Base-by-base conservation (phyloP, 1,139 yeast genomes). In the Meyerozyma athensensis region DNA sequence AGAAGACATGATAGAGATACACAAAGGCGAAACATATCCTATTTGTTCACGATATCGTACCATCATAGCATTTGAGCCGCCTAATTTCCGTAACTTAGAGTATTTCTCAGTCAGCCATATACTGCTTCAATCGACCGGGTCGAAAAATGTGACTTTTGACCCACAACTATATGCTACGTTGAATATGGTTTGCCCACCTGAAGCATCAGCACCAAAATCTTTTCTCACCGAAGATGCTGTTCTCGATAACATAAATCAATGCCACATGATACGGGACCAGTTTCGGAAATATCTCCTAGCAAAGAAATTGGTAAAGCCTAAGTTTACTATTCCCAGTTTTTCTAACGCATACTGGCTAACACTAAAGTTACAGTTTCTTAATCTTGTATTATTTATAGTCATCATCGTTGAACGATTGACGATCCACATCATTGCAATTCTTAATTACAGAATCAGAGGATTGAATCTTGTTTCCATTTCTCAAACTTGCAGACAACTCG, bases 51-150 rank as follows among this genome's bases (percentile, higher is more conserved):
- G 30, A 12, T 30, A 36, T 22, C 53, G 61, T 34, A 68, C 68
- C 20, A 53, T 86, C 1, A 65, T 90, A 2, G 49, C 74, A 13
- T 90, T 80, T 56, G 76, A 77, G 23, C 86, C 95, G 1, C 97
- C 97, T 0, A 74, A 77, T 36, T 79, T 85, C 19, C 68, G 69
- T 32, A 74, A 77, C 43, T 73, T 92, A 70, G 96, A 90, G 50
- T 87, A 85, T 56, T 84, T 80, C 48, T 81, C 97, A 0, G 60
- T 85, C 4, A 65, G 72, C 18, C 96, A 97, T 0, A 84, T 83
- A 30, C 68, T 77, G 23, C 70, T 83, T 36, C 89, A 83, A 44
- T 71, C 83, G 2, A 68, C 53, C 43, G 56, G 66, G 45, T 28
- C 38, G 18, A 46, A 39, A 12, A 26, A 30, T 22, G 14, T 28